phyloP scores from a whole-genome alignment of 345 rosid species.

The Populus davidiana region DNA sequence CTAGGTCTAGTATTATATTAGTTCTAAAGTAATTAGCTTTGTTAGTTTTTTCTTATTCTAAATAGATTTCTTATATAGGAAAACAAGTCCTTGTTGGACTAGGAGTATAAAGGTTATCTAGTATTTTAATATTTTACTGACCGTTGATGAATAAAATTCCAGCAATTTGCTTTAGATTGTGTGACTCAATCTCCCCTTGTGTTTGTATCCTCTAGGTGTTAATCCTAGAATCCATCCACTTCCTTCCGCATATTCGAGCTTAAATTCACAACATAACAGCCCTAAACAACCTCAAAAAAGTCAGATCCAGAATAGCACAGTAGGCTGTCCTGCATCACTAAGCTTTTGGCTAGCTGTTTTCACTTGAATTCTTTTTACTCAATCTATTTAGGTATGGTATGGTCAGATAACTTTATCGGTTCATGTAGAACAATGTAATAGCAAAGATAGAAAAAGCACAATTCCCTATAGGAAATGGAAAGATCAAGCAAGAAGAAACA shows the following conservation, averaged over 20 bases:
- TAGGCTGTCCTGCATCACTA: background rate
- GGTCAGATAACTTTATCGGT: background rate
- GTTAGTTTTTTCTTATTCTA: background rate
- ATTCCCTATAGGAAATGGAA: background rate
- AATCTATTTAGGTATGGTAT: background rate
- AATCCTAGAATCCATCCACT: background rate
- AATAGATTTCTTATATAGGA: background rate
- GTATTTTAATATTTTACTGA: background rate
- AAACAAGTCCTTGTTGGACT: background rate
- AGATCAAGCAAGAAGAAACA: background rate
- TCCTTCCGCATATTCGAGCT: background rate
- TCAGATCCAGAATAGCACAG: background rate
- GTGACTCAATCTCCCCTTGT: background rate
- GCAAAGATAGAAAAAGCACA: background rate
- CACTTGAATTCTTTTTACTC: background rate
- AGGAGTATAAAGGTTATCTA: background rate
- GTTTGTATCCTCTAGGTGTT: too few species aligned
- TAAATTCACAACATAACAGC: background rate
- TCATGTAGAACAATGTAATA: background rate
- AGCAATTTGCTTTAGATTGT: background rate
- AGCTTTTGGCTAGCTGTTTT: background rate
- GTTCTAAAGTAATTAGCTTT: background rate
- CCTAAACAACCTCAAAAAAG: background rate
- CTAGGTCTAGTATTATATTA: too few species aligned
- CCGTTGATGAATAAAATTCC: background rate